Conservation (phyloP, 1,284 basidiomycete species). For the Hemileia vastatrix region DNA sequence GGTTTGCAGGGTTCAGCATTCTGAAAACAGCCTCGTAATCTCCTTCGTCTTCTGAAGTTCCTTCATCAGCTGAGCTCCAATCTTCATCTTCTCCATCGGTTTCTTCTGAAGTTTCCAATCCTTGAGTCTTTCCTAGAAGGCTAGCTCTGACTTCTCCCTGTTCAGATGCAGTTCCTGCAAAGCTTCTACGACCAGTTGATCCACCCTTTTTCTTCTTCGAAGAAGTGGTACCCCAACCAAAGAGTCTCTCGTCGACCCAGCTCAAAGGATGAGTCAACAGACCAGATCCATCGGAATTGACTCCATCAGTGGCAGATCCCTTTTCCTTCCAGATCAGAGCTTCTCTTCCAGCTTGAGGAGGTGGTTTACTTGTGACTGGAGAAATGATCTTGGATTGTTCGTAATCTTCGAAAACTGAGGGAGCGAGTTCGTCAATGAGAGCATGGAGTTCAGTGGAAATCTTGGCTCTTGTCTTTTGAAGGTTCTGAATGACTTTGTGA, state of each 20-base stretch:
- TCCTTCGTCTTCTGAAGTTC: conserved; percentile 32
- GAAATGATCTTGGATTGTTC: conserved; percentile 28
- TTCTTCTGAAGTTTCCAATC: conserved; percentile 23
- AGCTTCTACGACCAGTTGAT: conserved; percentile 8
- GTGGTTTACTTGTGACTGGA: conserved; percentile 28
- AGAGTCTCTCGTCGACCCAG: conserved; percentile 41
- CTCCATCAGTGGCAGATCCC: conserved; percentile 16
- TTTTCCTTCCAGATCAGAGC: conserved; percentile 33
- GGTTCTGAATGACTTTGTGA: conserved; percentile 37
- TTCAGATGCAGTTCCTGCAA: neutral
- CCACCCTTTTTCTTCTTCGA: conserved; percentile 17
- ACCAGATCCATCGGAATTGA: conserved; percentile 17
- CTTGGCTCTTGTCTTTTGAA: conserved; percentile 37
- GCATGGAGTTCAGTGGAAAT: conserved; percentile 37
- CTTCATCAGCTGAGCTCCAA: conserved; percentile 26
- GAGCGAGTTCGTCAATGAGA: too few species aligned
- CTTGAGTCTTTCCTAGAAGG: neutral
- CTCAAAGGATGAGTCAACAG: conserved; percentile 39
- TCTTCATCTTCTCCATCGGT: conserved; percentile 26
- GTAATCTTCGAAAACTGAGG: conserved; percentile 38
- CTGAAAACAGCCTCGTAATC: conserved; percentile 40
- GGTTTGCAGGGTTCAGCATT: conserved; percentile 31
- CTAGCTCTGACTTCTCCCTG: neutral
- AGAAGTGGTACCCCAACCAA: conserved; percentile 34
- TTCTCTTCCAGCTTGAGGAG: conserved; percentile 32